Evolutionary conservation across 75 land plant species (phyloP), one percentile per base, ranked within the genome.

Genomic region (Chamaecyparis obtusa): DNA sequence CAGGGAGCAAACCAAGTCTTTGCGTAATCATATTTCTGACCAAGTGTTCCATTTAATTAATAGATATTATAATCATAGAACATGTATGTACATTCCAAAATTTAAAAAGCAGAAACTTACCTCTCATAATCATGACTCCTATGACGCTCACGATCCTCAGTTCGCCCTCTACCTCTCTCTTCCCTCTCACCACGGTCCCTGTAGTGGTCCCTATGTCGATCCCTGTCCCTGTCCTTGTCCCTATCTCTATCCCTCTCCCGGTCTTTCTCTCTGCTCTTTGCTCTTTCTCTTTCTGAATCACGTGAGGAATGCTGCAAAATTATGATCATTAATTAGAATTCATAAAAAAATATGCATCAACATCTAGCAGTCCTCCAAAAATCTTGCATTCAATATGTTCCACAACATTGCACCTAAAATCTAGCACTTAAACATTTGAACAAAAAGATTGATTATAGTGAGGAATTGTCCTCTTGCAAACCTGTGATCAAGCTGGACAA

Each of bases 41-140:
- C 24, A 60, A 60, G 67, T 60, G 5, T 60, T 24, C 24, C 67
- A 60, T 60, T 21, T 60, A 19, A 21, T 60, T 5, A 4, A 3
- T 19, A 19, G 4, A 21, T 19, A 3, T 60, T 24, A 60, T 60
- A 3, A 2, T 21, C 67, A 60, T 60, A 60, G 67, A 24, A 60
- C 4, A 60, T 60, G 67, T 24, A 37, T 36, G 43, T 77, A 7
- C 21, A 77, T 17, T 21, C 33, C 4, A 16, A 76, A 77, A 77
- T 77, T 33, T 9, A 77, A 4, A 77, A 19, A 2, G 37, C 54
- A 85, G 36, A 35, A 17, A 85, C 44, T 48, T 43, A 91, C 96
- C 96, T 91, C 37, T 91, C 94, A 80, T 88, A 83, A 83, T 90
- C 92, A 75, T 83, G 89, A 54, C 90, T 83, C 9, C 90, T 86